Conservation (phyloP, 1,284 basidiomycete genomes). For the Microbotryum intermedium region DNA sequence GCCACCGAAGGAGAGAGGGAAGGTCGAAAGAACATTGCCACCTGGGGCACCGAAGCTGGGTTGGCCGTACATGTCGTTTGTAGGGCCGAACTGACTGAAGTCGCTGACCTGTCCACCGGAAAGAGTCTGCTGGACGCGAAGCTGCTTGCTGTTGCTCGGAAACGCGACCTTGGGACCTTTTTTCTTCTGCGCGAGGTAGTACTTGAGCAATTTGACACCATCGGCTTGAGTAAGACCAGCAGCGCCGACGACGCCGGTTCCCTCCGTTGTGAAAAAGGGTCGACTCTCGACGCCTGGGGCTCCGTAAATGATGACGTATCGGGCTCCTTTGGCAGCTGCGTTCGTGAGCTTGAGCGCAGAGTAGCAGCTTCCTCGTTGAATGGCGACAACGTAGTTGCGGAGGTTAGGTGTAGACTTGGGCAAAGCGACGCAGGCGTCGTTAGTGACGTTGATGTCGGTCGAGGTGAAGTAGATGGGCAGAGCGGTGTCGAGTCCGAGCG, state of each 20-base stretch:
- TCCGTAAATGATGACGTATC: not conserved
- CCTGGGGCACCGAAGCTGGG: constrained; percentile 55
- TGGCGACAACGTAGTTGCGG: constrained; percentile 45
- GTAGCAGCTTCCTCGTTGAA: constrained; percentile 47
- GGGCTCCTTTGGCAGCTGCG: constrained; percentile 10
- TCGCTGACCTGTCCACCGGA: constrained; percentile 46
- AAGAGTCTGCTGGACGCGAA: not conserved
- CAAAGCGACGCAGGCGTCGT: constrained; percentile 52
- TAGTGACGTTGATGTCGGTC: constrained; percentile 37
- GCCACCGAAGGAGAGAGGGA: constrained; percentile 45
- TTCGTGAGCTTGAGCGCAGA: constrained; percentile 20
- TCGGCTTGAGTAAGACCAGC: no score
- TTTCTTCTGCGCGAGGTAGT: no score
- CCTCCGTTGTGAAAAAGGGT: no score
- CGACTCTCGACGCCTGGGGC: no score
- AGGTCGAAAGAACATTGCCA: constrained; percentile 53
- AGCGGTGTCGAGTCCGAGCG: constrained; percentile 27
- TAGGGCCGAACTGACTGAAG: constrained; percentile 53
- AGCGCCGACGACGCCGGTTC: no score
- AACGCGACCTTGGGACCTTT: no score
- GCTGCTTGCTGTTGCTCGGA: constrained; percentile 36
- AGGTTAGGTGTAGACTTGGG: constrained; percentile 51
- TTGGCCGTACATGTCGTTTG: constrained; percentile 54
- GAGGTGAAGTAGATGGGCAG: constrained; percentile 35
- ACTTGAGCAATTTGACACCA: no score